Percentiles rank a stretch among this genome's conserved stretches.
These are phyloP conservation scores for Hypomyces perniciosus DNA, from an alignment of 2,329 filamentous ascomycete species.

Conservation along the genomic window DNA sequence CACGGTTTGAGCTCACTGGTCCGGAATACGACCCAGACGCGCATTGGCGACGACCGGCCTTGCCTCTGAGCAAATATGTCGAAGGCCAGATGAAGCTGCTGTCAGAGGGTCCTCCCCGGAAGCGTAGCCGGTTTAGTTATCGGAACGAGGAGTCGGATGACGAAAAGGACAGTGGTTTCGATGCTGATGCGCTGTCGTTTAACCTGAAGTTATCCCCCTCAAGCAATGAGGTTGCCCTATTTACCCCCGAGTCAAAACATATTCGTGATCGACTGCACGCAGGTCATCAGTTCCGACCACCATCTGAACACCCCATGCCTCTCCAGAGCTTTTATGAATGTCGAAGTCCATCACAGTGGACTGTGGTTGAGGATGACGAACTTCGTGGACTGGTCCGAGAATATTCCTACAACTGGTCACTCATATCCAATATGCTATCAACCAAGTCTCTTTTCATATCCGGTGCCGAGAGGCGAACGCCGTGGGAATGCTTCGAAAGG, in stretches of 20 bases:
- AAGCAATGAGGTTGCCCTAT: slow-evolving; percentile 74
- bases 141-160: slow-evolving; percentile 64
- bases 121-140: slow-evolving; percentile 79
- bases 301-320: slow-evolving; percentile 88
- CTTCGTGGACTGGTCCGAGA: slow-evolving; percentile 79
- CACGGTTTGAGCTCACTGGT: slow-evolving; percentile 49
- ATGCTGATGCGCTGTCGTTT: slow-evolving; percentile 44
- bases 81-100: slow-evolving; percentile 71
- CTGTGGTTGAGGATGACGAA: slow-evolving; percentile 82
- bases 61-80: slow-evolving; percentile 82
- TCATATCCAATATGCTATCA: slow-evolving; percentile 77
- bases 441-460: slow-evolving; percentile 73
- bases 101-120: slow-evolving; percentile 59
- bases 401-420: slow-evolving; percentile 95
- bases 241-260: slow-evolving; percentile 80
- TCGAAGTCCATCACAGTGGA: slow-evolving; percentile 85
- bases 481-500: slow-evolving; percentile 97
- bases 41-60: slow-evolving; percentile 67
- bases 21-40: slow-evolving; percentile 62
- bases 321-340: slow-evolving; percentile 85
- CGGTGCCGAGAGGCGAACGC: slow-evolving; percentile 81
- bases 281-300: slow-evolving; percentile 87
- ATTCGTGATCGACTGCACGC: slow-evolving; percentile 87
- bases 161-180: slow-evolving; percentile 51
- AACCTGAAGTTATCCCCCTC: slow-evolving; percentile 55